These are phyloP conservation scores for Schizochytrium sp. DNA, from an alignment of 108 stramenopile species.

Conservation along the genomic window DNA sequence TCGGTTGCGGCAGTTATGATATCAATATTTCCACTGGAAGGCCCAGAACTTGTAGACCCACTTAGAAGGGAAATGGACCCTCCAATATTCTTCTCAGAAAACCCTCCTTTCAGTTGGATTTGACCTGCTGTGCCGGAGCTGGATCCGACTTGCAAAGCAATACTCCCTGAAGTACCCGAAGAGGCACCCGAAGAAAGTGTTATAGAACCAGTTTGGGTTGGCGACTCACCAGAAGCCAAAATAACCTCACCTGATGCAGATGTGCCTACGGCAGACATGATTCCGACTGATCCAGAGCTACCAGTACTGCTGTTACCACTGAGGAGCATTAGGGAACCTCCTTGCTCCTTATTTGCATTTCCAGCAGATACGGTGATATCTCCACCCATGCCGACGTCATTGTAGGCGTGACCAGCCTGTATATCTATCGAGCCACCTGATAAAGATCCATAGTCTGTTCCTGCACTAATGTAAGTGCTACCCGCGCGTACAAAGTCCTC, in stretches of 20 bases:
- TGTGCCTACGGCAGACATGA: too few relatives aligned
- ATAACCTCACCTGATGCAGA: not conserved
- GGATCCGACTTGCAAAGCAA: too few relatives aligned
- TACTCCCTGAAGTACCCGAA: too few relatives aligned
- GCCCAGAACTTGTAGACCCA: too few relatives aligned
- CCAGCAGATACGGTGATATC: not conserved
- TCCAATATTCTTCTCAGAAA: too few relatives aligned
- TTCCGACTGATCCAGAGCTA: too few relatives aligned
- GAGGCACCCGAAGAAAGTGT: too few relatives aligned
- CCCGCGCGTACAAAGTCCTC: conserved; percentile 61
- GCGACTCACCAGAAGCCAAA: not conserved
- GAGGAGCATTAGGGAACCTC: not conserved
- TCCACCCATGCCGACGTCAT: conserved; percentile 4
- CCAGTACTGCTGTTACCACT: not conserved
- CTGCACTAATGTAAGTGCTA: conserved; percentile 11
- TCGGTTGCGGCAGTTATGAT: too few relatives aligned
- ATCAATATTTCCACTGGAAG: too few relatives aligned
- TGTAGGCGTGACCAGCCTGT: not conserved
- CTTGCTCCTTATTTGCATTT: not conserved
- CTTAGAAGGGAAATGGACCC: too few relatives aligned
- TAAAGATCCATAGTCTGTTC: not conserved
- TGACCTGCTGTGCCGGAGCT: too few relatives aligned
- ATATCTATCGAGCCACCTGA: not conserved
- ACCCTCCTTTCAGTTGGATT: too few relatives aligned
- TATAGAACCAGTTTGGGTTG: not conserved